Percentiles rank a stretch among this genome's conserved stretches.
phyloP scores from a whole-genome alignment of 2,329 filamentous ascomycete genomes.

The Scedosporium boydii region DNA sequence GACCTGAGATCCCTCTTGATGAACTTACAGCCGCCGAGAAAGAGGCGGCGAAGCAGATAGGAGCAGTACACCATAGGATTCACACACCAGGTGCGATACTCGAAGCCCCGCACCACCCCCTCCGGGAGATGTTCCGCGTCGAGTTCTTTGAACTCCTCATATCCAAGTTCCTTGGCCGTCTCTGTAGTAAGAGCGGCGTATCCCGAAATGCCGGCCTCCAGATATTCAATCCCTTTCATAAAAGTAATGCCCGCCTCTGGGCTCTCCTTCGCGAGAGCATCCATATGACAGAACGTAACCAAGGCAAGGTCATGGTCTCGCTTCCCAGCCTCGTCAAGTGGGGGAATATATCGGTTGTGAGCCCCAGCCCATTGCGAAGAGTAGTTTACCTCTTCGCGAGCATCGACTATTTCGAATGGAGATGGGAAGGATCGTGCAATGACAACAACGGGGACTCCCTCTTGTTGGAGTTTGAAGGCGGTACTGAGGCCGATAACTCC shows the following conservation, averaged over 20 bases:
- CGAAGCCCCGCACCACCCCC: slow-evolving; percentile 33
- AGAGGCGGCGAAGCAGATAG: slow-evolving; percentile 29
- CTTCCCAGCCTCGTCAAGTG: slow-evolving; percentile 18
- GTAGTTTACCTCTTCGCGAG: slow-evolving; percentile 34
- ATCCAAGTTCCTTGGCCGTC: slow-evolving; percentile 20
- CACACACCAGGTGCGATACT: slow-evolving; percentile 45
- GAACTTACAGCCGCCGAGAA: slow-evolving; percentile 18
- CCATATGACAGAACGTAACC: slow-evolving; percentile 32
- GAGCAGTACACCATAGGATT: slow-evolving; percentile 45
- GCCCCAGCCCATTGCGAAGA: slow-evolving; percentile 50
- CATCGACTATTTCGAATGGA: slow-evolving; percentile 34
- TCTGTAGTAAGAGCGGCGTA: slow-evolving; percentile 27
- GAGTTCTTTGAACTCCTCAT: slow-evolving; percentile 29
- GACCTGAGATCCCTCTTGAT: slow-evolving; percentile 24
- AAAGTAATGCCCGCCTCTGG: slow-evolving; percentile 38
- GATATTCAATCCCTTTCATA: slow-evolving; percentile 39
- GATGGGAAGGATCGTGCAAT: slow-evolving; percentile 36
- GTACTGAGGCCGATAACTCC: slow-evolving; percentile 42
- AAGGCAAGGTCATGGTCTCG: slow-evolving; percentile 34
- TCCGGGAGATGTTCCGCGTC: slow-evolving; percentile 26
- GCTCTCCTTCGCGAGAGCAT: slow-evolving; percentile 16
- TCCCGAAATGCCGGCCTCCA: slow-evolving; percentile 31
- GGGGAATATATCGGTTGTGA: slow-evolving; percentile 41
- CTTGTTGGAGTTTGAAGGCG: slow-evolving; percentile 34
- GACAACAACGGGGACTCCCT: slow-evolving; percentile 29